Conservation (phyloP, 1,139 yeast species). For the Yamadazyma atmosphaerica region DNA sequence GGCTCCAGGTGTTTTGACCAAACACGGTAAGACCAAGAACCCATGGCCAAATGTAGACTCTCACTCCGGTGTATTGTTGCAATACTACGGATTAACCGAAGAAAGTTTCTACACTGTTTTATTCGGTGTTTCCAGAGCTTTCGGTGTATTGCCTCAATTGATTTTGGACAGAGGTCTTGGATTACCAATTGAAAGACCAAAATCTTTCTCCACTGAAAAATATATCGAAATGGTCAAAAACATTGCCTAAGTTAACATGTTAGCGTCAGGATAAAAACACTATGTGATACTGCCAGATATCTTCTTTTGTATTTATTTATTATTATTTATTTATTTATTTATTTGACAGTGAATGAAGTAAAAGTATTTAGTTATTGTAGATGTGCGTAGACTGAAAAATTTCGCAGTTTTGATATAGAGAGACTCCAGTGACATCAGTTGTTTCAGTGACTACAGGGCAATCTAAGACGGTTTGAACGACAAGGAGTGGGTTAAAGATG, state of each 20-base stretch:
- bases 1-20: slow-evolving; percentile 91
- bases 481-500: too few species aligned
- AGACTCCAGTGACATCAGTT: too few species aligned
- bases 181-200: slow-evolving; percentile 96
- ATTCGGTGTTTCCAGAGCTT: slow-evolving; percentile 97
- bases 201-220: slow-evolving; percentile 81
- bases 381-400: too few species aligned
- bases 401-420: too few species aligned
- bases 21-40: slow-evolving; percentile 98
- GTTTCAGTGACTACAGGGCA: too few species aligned
- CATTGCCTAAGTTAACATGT: slow-evolving; percentile 29
- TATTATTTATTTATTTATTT: slow-evolving; percentile 15
- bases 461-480: too few species aligned
- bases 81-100: slow-evolving; percentile 95
- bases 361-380: neutral
- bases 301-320: slow-evolving; percentile 13
- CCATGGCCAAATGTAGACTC: slow-evolving; percentile 99
- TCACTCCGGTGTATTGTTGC: slow-evolving; percentile 94
- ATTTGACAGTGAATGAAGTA: slow-evolving; percentile 7
- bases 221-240: slow-evolving; percentile 62
- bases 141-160: slow-evolving; percentile 96
- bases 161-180: slow-evolving; percentile 96
- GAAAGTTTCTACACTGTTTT: slow-evolving; percentile 96
- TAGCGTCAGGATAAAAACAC: too few species aligned
- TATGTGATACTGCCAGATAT: slow-evolving; percentile 5